phyloP scores from a whole-genome alignment of 2,329 filamentous ascomycete species.

The Herpotrichia juniperi region DNA sequence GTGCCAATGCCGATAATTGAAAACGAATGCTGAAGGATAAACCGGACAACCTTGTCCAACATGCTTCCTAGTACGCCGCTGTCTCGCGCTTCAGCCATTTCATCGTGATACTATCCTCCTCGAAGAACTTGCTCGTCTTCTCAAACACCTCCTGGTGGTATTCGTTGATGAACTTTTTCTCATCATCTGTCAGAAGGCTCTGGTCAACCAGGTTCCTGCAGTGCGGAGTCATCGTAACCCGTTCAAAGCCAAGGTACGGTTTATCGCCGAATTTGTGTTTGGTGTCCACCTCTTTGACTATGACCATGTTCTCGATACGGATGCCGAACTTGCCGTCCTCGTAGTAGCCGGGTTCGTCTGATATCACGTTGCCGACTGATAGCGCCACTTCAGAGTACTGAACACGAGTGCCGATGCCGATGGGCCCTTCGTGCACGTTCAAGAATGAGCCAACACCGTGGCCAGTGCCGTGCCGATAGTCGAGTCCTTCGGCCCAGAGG shows the following conservation, averaged over 20 bases:
- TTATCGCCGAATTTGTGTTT: slow-evolving; percentile 90
- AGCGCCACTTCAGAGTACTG: slow-evolving; percentile 91
- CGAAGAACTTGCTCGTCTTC: slow-evolving; percentile 80
- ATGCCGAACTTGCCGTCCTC: slow-evolving; percentile 95
- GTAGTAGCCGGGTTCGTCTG: slow-evolving; percentile 96
- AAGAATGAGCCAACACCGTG: slow-evolving; percentile 94
- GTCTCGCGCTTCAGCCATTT: slow-evolving; percentile 90
- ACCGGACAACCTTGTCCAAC: neutral
- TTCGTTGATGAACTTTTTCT: slow-evolving; percentile 85
- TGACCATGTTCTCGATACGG: slow-evolving; percentile 93
- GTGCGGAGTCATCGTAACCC: slow-evolving; percentile 96
- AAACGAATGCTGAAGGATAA: slow-evolving; percentile 6
- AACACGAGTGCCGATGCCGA: slow-evolving; percentile 90
- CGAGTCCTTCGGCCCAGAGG: slow-evolving; percentile 89
- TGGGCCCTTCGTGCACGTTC: slow-evolving; percentile 96
- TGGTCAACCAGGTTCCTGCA: slow-evolving; percentile 86
- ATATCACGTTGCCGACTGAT: slow-evolving; percentile 91
- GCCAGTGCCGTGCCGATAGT: slow-evolving; percentile 95
- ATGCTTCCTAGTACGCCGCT: slow-evolving; percentile 53
- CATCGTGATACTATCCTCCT: slow-evolving; percentile 71
- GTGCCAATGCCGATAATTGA: slow-evolving; percentile 13
- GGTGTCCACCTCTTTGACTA: slow-evolving; percentile 88
- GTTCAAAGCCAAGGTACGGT: slow-evolving; percentile 92
- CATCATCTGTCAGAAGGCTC: slow-evolving; percentile 70
- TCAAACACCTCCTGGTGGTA: slow-evolving; percentile 82